Percentiles rank a stretch among this genome's conserved stretches.
phyloP scores from a whole-genome alignment of 2,329 filamentous ascomycete genomes.

The Fusarium mexicanum region DNA sequence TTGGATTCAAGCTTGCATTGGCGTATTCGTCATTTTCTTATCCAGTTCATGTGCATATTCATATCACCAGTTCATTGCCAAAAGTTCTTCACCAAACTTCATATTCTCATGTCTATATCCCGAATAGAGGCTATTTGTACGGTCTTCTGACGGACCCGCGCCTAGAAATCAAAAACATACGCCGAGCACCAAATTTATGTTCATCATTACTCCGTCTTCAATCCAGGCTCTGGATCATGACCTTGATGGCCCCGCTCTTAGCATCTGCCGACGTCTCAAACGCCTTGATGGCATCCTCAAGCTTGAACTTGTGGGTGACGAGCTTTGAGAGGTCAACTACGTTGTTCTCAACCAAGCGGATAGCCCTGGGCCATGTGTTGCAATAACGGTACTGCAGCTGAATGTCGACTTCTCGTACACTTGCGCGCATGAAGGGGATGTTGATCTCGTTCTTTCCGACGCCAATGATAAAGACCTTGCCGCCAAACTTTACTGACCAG shows the following conservation, averaged over 20 bases:
- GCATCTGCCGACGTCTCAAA: slow-evolving; percentile 90
- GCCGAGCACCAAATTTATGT: slow-evolving; percentile 37
- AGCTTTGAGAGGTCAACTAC: slow-evolving; percentile 83
- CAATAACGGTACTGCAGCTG: slow-evolving; percentile 97
- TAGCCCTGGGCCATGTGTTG: slow-evolving; percentile 96
- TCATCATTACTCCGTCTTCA: slow-evolving; percentile 43
- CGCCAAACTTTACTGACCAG: slow-evolving; percentile 92
- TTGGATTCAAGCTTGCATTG: background rate
- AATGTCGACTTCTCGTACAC: slow-evolving; percentile 90
- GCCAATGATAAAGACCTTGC: slow-evolving; percentile 96
- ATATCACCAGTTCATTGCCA: background rate
- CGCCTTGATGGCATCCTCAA: slow-evolving; percentile 89
- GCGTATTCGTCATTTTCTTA: background rate
- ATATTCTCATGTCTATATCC: slow-evolving; percentile 38
- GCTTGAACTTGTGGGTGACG: slow-evolving; percentile 85
- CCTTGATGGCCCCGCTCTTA: slow-evolving; percentile 96
- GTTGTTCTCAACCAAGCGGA: slow-evolving; percentile 84
- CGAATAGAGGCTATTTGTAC: slow-evolving; percentile 19
- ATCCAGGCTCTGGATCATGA: slow-evolving; percentile 83
- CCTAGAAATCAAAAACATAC: slow-evolving; percentile 38
- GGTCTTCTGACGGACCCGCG: slow-evolving; percentile 27
- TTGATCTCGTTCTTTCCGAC: slow-evolving; percentile 96
- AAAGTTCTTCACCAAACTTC: background rate
- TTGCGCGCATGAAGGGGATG: slow-evolving; percentile 94
- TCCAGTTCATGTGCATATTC: background rate